Base-by-base conservation (phyloP, 805 yeast species). In the Isabelozyma rhagii region DNA sequence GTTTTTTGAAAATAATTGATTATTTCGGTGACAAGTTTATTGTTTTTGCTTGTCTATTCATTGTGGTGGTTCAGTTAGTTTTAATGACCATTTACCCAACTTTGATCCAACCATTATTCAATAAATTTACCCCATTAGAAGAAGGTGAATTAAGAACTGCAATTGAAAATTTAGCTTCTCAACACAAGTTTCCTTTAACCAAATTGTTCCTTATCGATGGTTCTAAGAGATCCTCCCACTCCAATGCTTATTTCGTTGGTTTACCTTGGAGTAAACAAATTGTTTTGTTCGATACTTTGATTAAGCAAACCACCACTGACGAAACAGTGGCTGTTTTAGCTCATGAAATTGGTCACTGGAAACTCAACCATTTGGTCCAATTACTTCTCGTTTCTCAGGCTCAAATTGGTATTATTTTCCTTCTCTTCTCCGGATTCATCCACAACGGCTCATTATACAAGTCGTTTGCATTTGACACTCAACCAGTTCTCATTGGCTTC, bases 271-370 rank as follows among this genome's bases (percentile, higher is more conserved):
- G 90, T 50, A 94, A 94, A 71, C 93, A 92, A 69, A 94, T 94
- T 71, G 98, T 94, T 46, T 79, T 94, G 42, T 94, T 78, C 64
- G 99, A 94, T 61, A 94, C 97, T 8, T 80, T 94, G 71, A 85
- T 94, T 55, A 83, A 88, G 53, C 86, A 89, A 51, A 84, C 91
- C 34, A 71, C 91, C 29, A 79, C 82, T 28, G 80, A 79, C 41
- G 96, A 94, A 69, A 89, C 91, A 40, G 89, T 91, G 47, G 97
- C 98, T 47, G 97, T 94, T 1, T 77, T 93, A 55, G 98, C 96
- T n/a, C 99, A 94, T 64, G 99, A 94, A 74, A 86, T 94, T 58
- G 99, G 99, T 46, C 99, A 94, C 68, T 94, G 99, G 99, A 85
- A 86, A 60, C 78, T 87, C 66, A 84, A 87, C 51, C 99, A 94